Evolutionary conservation across 2,329 filamentous ascomycete genomes (phyloP).

Genomic region (Penicillium fuscoglaucum): DNA sequence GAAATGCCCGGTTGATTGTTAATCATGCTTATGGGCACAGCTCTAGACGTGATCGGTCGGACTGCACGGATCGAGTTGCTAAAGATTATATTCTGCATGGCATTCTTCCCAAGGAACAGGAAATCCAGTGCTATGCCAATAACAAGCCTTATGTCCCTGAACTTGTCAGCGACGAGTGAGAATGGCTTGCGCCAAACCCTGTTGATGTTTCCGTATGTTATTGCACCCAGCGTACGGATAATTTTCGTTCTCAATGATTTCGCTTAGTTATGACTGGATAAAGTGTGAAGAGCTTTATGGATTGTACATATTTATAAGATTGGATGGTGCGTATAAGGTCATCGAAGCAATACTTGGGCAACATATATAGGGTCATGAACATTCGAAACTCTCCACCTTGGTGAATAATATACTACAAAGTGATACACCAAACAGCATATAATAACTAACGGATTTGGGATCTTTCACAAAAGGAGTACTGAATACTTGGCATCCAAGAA

Average conservation of each 20-base stretch:
- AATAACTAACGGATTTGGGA: too few relatives aligned
- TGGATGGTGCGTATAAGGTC: not conserved
- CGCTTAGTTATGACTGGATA: not conserved
- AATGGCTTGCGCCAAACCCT: not conserved
- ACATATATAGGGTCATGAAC: too few relatives aligned
- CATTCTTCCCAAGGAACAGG: conserved; percentile 6
- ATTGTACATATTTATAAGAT: not conserved
- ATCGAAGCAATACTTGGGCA: not conserved
- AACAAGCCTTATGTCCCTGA: not conserved
- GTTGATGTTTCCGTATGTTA: not conserved
- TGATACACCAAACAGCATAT: too few relatives aligned
- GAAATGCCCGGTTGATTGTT: conserved; percentile 18
- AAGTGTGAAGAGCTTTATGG: not conserved
- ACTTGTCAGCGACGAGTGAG: not conserved
- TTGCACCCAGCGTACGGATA: not conserved
- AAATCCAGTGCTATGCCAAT: conserved; percentile 9
- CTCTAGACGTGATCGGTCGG: conserved; percentile 12
- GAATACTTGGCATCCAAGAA: too few relatives aligned
- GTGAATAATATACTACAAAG: too few relatives aligned
- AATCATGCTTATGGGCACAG: conserved; percentile 20
- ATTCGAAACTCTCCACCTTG: too few relatives aligned
- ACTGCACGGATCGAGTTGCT: conserved; percentile 15
- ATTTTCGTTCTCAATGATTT: not conserved
- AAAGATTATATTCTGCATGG: conserved; percentile 18
- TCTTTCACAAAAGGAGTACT: too few relatives aligned